A percentile compares a stretch with the other conserved stretches of the same genome.
Conservation (phyloP, 371 early-diverging fungal species). For the Choanephora cucurbitarum region DNA sequence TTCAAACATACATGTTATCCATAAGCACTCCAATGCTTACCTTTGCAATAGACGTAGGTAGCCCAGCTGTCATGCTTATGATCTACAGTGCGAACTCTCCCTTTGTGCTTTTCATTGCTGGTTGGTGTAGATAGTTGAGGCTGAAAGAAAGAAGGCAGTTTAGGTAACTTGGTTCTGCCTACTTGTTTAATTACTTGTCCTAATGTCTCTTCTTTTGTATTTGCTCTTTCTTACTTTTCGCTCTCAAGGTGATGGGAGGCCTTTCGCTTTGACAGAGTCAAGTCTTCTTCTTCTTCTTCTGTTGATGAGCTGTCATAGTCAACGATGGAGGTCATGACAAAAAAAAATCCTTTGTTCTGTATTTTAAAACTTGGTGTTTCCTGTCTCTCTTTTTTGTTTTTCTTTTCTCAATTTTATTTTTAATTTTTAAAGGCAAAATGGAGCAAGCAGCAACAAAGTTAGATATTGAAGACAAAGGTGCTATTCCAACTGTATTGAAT, state of each 20-base stretch:
- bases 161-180: background rate
- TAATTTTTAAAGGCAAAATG: no score
- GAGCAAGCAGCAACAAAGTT: no score
- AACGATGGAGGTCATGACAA: background rate
- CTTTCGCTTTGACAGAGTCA: background rate
- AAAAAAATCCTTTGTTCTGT: background rate
- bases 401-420: no score
- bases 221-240: background rate
- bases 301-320: background rate
- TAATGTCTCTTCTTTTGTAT: no score
- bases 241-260: background rate
- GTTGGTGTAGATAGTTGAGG: background rate
- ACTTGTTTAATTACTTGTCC: background rate
- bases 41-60: slow-evolving; percentile 44
- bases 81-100: slow-evolving; percentile 30
- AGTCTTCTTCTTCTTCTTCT: background rate
- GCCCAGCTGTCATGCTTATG: slow-evolving; percentile 43
- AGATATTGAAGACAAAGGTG: no score
- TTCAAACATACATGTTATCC: no score
- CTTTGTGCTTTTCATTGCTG: slow-evolving; percentile 15
- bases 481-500: no score
- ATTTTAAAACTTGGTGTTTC: background rate
- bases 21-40: no score
- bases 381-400: background rate
- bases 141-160: slow-evolving; percentile 4